These are phyloP conservation scores for Pascua guehoae DNA, from an alignment of 1,284 basidiomycete species.

Conservation along the genomic window DNA sequence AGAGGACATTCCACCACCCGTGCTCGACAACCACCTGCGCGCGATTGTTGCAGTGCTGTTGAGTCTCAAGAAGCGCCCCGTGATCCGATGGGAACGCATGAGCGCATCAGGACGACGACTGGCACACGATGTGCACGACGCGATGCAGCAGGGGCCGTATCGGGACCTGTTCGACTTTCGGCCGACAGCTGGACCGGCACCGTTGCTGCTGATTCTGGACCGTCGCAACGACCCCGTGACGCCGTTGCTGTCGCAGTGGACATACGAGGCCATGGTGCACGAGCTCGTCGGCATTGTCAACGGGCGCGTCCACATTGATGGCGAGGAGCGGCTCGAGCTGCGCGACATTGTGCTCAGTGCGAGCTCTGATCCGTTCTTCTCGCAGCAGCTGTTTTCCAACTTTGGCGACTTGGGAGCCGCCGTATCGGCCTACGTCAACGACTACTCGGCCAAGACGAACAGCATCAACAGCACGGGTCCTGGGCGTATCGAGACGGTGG, in stretches of 20 bases:
- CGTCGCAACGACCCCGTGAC: slow-evolving; percentile 96
- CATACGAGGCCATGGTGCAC: slow-evolving; percentile 99
- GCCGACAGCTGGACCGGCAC: slow-evolving; percentile 52
- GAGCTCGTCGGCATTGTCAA: slow-evolving; percentile 92
- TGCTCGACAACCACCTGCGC: slow-evolving; percentile 72
- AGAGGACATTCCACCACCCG: slow-evolving; percentile 55
- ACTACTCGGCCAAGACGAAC: slow-evolving; percentile 78
- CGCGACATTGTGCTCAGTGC: slow-evolving; percentile 91
- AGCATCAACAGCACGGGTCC: slow-evolving; percentile 51
- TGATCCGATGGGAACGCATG: slow-evolving; percentile 91
- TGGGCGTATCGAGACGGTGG: slow-evolving; percentile 81
- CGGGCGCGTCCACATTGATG: slow-evolving; percentile 82
- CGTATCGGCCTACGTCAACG: slow-evolving; percentile 88
- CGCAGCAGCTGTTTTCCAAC: slow-evolving; percentile 84
- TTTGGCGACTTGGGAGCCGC: slow-evolving; percentile 95
- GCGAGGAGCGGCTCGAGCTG: slow-evolving; percentile 80
- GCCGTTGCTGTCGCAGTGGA: slow-evolving; percentile 97
- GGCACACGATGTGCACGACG: slow-evolving; percentile 69
- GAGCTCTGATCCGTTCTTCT: slow-evolving; percentile 91
- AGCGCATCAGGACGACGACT: slow-evolving; percentile 86
- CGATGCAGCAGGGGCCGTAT: slow-evolving; percentile 49
- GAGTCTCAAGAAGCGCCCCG: slow-evolving; percentile 91
- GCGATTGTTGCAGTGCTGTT: slow-evolving; percentile 84
- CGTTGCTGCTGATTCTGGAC: slow-evolving; percentile 62
- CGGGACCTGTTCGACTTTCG: slow-evolving; percentile 55